Conservation (phyloP, 106 monocot genomes). For the Agapanthus africanus region DNA sequence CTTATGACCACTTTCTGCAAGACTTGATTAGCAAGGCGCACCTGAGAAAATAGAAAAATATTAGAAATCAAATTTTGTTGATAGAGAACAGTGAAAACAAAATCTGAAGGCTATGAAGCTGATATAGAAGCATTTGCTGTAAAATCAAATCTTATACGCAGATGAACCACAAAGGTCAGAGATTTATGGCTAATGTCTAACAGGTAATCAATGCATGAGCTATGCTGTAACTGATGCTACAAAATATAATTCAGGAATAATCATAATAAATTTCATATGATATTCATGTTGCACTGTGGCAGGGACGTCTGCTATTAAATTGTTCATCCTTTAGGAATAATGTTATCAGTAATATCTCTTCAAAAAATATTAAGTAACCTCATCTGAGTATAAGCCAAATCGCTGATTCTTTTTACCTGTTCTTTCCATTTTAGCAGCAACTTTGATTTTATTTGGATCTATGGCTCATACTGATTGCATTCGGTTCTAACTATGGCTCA, state of each 20-base stretch:
- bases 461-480: too few species aligned
- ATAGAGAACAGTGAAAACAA: neutral
- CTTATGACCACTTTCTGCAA: constrained; percentile 83
- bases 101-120: neutral
- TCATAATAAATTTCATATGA: too few species aligned
- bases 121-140: neutral
- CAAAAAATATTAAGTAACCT: neutral
- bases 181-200: neutral
- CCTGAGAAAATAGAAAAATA: too few species aligned
- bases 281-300: neutral
- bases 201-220: too few species aligned
- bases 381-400: neutral
- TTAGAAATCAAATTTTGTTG: too few species aligned
- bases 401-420: neutral
- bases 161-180: neutral
- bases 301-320: neutral
- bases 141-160: neutral
- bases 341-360: neutral
- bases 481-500: too few species aligned
- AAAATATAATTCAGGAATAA: too few species aligned
- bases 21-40: constrained; percentile 79
- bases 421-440: neutral
- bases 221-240: too few species aligned
- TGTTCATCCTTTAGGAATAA: neutral
- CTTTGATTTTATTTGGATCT: neutral